Base-by-base conservation (phyloP, 2,329 filamentous ascomycete species). In the Allantophomopsis cytisporea region DNA sequence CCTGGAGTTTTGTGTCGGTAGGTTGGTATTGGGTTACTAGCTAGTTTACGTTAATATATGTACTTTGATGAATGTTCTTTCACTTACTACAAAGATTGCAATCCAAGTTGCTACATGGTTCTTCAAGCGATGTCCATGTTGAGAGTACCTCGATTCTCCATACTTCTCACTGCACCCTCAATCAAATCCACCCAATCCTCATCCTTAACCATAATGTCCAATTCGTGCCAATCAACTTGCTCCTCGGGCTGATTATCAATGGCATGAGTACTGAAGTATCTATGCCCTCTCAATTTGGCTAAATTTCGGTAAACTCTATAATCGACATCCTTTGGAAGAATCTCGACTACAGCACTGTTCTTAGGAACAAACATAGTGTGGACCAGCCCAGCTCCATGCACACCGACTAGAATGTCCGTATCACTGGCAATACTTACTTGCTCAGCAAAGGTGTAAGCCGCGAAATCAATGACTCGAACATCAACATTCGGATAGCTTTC, bases 281-380 rank as follows among this genome's bases (percentile, higher is more conserved):
- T 47, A 14, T 59, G 49, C 1, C 58, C 58, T 10, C 52, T 45
- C 49, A 65, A 53, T 31, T 47, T 51, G 5, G 62, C 62, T 2
- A 66, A 41, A 46, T 66, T 66, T 17, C 59, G 54, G 43, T 65
- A 67, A 1, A 59, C 60, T 43, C 54, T 56, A 41, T 60, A 50
- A 15, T 51, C 45, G 14, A 63, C 42, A 6, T 50, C 51, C 2
- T 46, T 42, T 3, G 64, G 64, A 23, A 60, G 46, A 20, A 68
- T 64, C 50, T 68, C 63, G 5, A 66, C 58, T 7, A 67, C 46
- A 13, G 54, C 56, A 1, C 50, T 51, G 4, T 50, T 47, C 21
- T 52, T 47, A 1, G 46, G 55, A 43, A 65, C 51, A 40, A 65
- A 68, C 45, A 67, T 55, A 4, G 13, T 17, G 36, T 54, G 49